Conservation (phyloP, 805 yeast genomes). For the Saturnispora besseyi region DNA sequence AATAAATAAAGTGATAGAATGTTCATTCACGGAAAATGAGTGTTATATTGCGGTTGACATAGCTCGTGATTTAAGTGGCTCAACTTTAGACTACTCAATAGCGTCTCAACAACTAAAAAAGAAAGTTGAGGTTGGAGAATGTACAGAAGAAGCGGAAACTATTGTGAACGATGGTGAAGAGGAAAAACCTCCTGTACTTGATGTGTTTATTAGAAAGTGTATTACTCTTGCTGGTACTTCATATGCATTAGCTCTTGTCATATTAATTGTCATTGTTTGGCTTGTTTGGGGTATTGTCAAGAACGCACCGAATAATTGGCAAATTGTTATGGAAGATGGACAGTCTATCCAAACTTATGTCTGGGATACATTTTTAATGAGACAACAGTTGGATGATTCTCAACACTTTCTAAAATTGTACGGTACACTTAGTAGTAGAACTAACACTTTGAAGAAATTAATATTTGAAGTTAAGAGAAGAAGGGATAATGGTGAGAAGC, state of each 20-base stretch:
- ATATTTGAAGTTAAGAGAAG: constrained; percentile 2
- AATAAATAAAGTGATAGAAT: background rate
- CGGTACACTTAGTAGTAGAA: constrained; percentile 26
- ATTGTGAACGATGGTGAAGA: background rate
- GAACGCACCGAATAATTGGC: constrained; percentile 31
- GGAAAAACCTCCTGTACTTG: background rate
- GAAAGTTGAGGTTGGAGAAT: background rate
- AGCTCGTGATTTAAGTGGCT: background rate
- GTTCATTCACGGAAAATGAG: background rate
- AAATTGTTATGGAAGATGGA: constrained; percentile 35
- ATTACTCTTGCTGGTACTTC: background rate
- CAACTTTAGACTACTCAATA: background rate
- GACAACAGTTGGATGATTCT: constrained; percentile 29
- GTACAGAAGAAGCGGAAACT: background rate
- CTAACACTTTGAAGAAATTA: constrained; percentile 17
- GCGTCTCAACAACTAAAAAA: background rate
- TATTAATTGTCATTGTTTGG: background rate
- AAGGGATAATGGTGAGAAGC: background rate
- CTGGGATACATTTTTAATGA: constrained; percentile 33
- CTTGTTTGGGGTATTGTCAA: constrained; percentile 11
- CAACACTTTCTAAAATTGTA: constrained; percentile 21
- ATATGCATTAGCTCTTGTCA: background rate
- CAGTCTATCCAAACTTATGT: constrained; percentile 32
- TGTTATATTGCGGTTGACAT: background rate
- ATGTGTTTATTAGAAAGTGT: background rate